Conservation (phyloP, 1,284 basidiomycete genomes). For the Phellinidium pouzarii region DNA sequence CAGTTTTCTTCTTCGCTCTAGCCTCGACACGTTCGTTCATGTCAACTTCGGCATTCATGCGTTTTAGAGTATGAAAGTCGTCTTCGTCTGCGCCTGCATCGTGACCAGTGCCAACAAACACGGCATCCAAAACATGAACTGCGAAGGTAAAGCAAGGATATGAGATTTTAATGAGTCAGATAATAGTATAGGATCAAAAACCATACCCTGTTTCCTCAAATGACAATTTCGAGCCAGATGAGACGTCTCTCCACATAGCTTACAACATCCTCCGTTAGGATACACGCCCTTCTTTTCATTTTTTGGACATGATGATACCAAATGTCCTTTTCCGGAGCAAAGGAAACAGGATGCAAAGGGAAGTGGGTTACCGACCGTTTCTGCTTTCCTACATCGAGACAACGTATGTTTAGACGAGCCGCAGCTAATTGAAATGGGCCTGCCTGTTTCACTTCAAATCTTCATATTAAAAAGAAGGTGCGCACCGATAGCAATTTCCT, state of each 20-base stretch:
- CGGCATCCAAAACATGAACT: slow-evolving; percentile 23
- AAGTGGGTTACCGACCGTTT: slow-evolving; percentile 61
- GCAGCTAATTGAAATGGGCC: slow-evolving; percentile 59
- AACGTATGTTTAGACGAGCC: slow-evolving; percentile 77
- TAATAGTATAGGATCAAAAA: neutral
- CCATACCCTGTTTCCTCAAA: slow-evolving; percentile 52
- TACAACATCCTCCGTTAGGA: slow-evolving; percentile 87
- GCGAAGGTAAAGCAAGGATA: neutral
- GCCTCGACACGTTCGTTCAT: slow-evolving; percentile 47
- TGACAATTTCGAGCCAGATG: slow-evolving; percentile 85
- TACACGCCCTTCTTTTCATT: slow-evolving; percentile 82
- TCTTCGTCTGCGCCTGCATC: slow-evolving; percentile 84
- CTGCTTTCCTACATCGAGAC: slow-evolving; percentile 64
- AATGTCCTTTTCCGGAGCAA: slow-evolving; percentile 75
- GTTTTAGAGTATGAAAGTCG: slow-evolving; percentile 80
- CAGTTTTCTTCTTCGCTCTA: slow-evolving; percentile 35
- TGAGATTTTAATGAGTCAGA: neutral
- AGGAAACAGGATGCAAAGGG: slow-evolving; percentile 93
- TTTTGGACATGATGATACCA: slow-evolving; percentile 75
- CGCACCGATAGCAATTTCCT: slow-evolving; percentile 81
- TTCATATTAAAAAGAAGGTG: slow-evolving; percentile 6
- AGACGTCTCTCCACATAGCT: slow-evolving; percentile 76
- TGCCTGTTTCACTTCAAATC: neutral
- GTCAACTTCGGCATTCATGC: slow-evolving; percentile 55
- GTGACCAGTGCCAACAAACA: slow-evolving; percentile 44